A percentile compares a stretch with the other conserved stretches of the same genome.
Conservation (phyloP, 306 rosid genomes). For the Myrica gale region DNA sequence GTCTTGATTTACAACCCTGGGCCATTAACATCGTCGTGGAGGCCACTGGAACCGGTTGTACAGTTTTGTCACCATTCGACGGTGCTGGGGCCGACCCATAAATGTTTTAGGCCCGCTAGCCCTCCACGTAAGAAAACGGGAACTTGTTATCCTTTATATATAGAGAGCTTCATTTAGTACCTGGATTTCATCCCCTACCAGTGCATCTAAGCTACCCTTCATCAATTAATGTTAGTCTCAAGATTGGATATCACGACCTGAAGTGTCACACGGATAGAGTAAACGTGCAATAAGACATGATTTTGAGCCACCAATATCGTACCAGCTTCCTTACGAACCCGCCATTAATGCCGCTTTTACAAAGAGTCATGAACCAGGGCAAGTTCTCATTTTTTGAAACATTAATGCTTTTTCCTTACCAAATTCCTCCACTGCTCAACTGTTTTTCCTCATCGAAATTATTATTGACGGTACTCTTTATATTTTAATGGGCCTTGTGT, state of each 20-base stretch:
- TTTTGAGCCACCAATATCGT: not conserved
- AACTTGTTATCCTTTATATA: too few relatives aligned
- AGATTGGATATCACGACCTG: too few relatives aligned
- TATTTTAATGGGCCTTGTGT: not conserved
- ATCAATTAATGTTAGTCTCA: too few relatives aligned
- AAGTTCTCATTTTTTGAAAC: constrained; percentile 3
- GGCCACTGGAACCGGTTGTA: constrained; percentile 5
- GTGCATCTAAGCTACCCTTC: too few relatives aligned
- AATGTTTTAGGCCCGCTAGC: too few relatives aligned
- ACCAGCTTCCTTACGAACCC: not conserved
- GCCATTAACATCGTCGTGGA: not conserved
- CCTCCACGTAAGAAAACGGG: too few relatives aligned
- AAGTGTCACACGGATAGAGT: too few relatives aligned
- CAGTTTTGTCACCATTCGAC: not conserved
- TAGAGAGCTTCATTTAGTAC: too few relatives aligned
- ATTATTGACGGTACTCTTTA: not conserved
- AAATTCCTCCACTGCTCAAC: constrained; percentile 2
- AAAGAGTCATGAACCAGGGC: constrained; percentile 2
- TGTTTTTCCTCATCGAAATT: constrained; percentile 5
- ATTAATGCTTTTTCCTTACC: not conserved
- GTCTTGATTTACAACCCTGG: not conserved
- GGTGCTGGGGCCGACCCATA: not conserved
- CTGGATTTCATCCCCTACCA: too few relatives aligned
- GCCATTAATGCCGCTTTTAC: not conserved
- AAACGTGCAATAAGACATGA: not conserved